phyloP scores from a whole-genome alignment of 2,329 filamentous ascomycete species.

The Cordyceps tenuipes region DNA sequence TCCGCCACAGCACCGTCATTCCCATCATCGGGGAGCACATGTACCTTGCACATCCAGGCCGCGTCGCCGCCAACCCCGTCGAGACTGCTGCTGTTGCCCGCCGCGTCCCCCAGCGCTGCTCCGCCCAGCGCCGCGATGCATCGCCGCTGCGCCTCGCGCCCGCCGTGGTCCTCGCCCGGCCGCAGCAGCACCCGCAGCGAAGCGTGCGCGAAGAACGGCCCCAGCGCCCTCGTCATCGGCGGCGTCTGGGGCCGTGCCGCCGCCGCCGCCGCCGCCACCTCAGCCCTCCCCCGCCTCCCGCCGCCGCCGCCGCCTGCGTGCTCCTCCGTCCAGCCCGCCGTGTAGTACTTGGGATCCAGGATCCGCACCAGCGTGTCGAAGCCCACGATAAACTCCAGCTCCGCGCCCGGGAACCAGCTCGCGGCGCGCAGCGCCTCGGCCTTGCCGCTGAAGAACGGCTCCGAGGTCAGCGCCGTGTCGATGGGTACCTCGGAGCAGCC shows the following conservation, averaged over 20 bases:
- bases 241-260: background rate
- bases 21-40: slow-evolving; percentile 48
- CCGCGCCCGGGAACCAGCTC: slow-evolving; percentile 31
- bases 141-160: slow-evolving; percentile 29
- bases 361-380: slow-evolving; percentile 66
- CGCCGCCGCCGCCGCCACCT: background rate
- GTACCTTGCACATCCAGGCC: slow-evolving; percentile 53
- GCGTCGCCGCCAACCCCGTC: slow-evolving; percentile 44
- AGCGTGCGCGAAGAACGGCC: slow-evolving; percentile 55
- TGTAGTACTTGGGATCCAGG: slow-evolving; percentile 65
- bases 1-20: slow-evolving; percentile 27
- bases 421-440: slow-evolving; percentile 45
- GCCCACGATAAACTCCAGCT: slow-evolving; percentile 56
- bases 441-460: slow-evolving; percentile 70
- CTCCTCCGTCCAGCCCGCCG: background rate
- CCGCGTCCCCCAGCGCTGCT: slow-evolving; percentile 23
- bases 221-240: slow-evolving; percentile 48
- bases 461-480: slow-evolving; percentile 63
- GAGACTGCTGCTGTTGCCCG: slow-evolving; percentile 23
- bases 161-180: slow-evolving; percentile 52
- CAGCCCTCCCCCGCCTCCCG: background rate
- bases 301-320: background rate
- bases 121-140: slow-evolving; percentile 44
- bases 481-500: slow-evolving; percentile 25
- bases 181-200: slow-evolving; percentile 56